phyloP scores from a whole-genome alignment of 78 protist genomes.

The Monosiga brevicollis region DNA sequence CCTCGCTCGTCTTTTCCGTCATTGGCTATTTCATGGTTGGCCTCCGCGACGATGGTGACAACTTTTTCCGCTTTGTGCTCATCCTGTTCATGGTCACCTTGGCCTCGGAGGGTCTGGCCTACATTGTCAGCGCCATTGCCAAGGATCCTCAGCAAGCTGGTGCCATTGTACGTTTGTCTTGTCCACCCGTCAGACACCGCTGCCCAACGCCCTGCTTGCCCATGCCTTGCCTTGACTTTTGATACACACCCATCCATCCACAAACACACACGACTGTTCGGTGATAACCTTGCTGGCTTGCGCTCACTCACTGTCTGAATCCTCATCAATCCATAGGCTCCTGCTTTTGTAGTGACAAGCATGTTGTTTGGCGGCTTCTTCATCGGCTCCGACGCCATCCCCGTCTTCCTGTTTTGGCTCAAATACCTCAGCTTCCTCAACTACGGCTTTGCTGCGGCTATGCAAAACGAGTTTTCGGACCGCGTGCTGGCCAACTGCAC shows the following conservation, averaged over 20 bases:
- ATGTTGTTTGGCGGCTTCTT: neutral
- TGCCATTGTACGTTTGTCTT: too few species aligned
- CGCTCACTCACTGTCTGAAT: too few species aligned
- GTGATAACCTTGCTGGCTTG: too few species aligned
- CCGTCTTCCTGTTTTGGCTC: neutral
- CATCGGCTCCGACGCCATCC: neutral
- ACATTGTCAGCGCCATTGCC: neutral
- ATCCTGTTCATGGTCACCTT: neutral
- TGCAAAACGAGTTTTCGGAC: neutral
- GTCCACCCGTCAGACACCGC: too few species aligned
- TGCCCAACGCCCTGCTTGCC: too few species aligned
- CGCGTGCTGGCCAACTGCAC: neutral
- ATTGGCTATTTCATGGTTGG: slow-evolving; percentile 17
- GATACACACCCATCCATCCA: too few species aligned
- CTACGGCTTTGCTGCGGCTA: neutral
- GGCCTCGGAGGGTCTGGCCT: neutral
- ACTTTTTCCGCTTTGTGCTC: neutral
- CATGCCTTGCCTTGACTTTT: too few species aligned
- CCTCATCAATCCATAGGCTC: too few species aligned
- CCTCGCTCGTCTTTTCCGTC: slow-evolving; percentile 15
- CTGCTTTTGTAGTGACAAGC: neutral
- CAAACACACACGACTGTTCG: too few species aligned
- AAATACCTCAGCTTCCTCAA: neutral
- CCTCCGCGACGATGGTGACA: neutral
- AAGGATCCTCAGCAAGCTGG: neutral